Evolutionary conservation across 2,329 filamentous ascomycete species (phyloP).

Genomic region (Monosporascus sp.): DNA sequence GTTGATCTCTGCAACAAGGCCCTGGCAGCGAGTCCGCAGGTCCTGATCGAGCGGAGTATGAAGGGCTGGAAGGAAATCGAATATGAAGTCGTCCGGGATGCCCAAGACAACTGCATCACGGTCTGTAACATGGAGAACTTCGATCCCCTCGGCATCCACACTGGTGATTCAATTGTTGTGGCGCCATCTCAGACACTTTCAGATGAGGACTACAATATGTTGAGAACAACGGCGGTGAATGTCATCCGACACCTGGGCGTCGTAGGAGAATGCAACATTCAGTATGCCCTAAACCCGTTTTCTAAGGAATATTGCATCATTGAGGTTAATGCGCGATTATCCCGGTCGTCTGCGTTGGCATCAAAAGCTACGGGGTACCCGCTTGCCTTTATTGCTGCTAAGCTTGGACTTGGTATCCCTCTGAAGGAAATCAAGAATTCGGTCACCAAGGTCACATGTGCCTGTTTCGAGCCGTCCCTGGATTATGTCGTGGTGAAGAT

Average conservation of each 20-base stretch:
- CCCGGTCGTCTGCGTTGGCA: conserved; percentile 87
- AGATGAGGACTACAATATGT: conserved; percentile 98
- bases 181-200: conserved; percentile 95
- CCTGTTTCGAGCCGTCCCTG: conserved; percentile 96
- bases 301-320: conserved; percentile 98
- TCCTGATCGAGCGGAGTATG: conserved; percentile 96
- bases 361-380: conserved; percentile 98
- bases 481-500: conserved; percentile 99
- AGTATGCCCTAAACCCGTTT: conserved; percentile 94
- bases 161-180: conserved; percentile 96
- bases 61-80: conserved; percentile 99
- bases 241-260: conserved; percentile 96
- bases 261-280: conserved; percentile 98
- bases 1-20: conserved; percentile 89
- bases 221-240: conserved; percentile 92
- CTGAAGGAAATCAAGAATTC: conserved; percentile 95
- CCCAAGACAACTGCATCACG: conserved; percentile 95
- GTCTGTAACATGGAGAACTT: conserved; percentile 99
- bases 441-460: conserved; percentile 91
- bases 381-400: conserved; percentile 92
- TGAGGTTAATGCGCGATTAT: conserved; percentile 95
- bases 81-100: conserved; percentile 95
- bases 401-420: conserved; percentile 89
- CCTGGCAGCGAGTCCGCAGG: conserved; percentile 89
- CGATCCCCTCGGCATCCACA: conserved; percentile 95